A percentile compares a stretch with the other conserved stretches of the same genome.
Conservation (phyloP, 2,329 filamentous ascomycete species). For the Macrophomina tecta region DNA sequence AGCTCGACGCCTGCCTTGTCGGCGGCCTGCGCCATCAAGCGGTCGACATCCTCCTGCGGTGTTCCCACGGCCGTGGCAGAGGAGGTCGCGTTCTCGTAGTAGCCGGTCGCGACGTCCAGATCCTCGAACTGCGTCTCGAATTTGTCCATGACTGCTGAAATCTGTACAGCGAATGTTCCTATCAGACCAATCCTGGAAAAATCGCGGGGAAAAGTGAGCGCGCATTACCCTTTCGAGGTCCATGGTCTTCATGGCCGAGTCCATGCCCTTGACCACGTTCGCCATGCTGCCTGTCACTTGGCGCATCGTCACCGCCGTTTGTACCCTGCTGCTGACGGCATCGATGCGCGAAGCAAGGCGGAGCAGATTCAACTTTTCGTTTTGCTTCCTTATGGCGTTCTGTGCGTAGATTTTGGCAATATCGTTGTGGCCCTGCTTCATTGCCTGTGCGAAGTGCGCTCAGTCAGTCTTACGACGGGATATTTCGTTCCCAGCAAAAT, state of each 20-base stretch:
- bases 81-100: slow-evolving; percentile 85
- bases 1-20: slow-evolving; percentile 88
- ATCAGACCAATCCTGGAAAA: neutral
- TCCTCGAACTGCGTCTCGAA: slow-evolving; percentile 65
- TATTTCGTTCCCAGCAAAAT: no score
- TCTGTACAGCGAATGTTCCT: slow-evolving; percentile 47
- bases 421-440: slow-evolving; percentile 64
- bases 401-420: slow-evolving; percentile 69
- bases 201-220: slow-evolving; percentile 19
- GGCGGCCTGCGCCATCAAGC: slow-evolving; percentile 81
- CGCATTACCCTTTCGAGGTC: slow-evolving; percentile 63
- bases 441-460: slow-evolving; percentile 51
- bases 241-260: slow-evolving; percentile 68
- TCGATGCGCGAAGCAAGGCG: slow-evolving; percentile 64
- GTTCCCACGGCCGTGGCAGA: slow-evolving; percentile 76
- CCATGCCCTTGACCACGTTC: slow-evolving; percentile 67
- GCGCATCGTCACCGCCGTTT: slow-evolving; percentile 68
- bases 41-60: slow-evolving; percentile 84
- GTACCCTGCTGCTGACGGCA: slow-evolving; percentile 64
- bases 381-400: slow-evolving; percentile 68
- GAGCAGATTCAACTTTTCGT: slow-evolving; percentile 66
- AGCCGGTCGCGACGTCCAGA: slow-evolving; percentile 62
- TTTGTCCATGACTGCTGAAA: slow-evolving; percentile 69
- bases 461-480: neutral
- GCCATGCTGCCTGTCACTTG: slow-evolving; percentile 67